These are phyloP conservation scores for Theileria sp. DNA, from an alignment of 169 alveolate species.

Conservation along the genomic window DNA sequence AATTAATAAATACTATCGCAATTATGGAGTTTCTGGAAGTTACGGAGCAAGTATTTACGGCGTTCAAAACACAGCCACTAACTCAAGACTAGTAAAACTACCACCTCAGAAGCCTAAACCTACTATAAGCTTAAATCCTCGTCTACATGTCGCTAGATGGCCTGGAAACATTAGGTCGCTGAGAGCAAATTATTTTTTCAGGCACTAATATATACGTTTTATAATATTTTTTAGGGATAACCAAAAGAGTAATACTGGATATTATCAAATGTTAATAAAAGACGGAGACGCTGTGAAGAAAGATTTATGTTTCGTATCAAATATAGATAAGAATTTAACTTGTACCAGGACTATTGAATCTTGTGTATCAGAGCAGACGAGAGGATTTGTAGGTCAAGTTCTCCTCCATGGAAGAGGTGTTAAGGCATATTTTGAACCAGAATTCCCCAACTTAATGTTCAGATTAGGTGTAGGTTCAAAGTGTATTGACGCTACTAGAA, in stretches of 20 bases:
- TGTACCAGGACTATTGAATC: slow-evolving; percentile 69
- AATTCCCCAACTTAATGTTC: slow-evolving; percentile 77
- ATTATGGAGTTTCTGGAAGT: slow-evolving; percentile 64
- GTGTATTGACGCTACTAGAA: slow-evolving; percentile 78
- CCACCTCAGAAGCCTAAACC: slow-evolving; percentile 37
- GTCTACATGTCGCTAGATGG: slow-evolving; percentile 73
- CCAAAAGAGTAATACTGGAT: slow-evolving; percentile 63
- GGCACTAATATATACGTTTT: slow-evolving; percentile 20
- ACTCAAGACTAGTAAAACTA: slow-evolving; percentile 43
- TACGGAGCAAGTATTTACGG: slow-evolving; percentile 67
- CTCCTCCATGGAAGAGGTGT: slow-evolving; percentile 85
- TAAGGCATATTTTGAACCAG: slow-evolving; percentile 83
- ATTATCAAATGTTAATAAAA: slow-evolving; percentile 61
- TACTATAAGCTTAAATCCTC: slow-evolving; percentile 59
- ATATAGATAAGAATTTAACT: slow-evolving; percentile 57
- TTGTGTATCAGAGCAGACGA: slow-evolving; percentile 69
- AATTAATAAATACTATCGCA: slow-evolving; percentile 22
- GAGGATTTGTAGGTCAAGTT: slow-evolving; percentile 84
- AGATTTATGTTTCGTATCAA: slow-evolving; percentile 73
- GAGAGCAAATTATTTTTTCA: slow-evolving; percentile 69
- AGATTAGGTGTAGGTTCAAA: slow-evolving; percentile 85
- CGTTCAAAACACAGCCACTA: slow-evolving; percentile 37
- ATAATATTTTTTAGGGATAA: slow-evolving; percentile 18
- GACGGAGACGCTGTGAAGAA: slow-evolving; percentile 28
- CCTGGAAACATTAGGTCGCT: slow-evolving; percentile 73